Evolutionary conservation across 2,329 filamentous ascomycete genomes (phyloP).

Genomic region (Ceratocystiopsis sp.): DNA sequence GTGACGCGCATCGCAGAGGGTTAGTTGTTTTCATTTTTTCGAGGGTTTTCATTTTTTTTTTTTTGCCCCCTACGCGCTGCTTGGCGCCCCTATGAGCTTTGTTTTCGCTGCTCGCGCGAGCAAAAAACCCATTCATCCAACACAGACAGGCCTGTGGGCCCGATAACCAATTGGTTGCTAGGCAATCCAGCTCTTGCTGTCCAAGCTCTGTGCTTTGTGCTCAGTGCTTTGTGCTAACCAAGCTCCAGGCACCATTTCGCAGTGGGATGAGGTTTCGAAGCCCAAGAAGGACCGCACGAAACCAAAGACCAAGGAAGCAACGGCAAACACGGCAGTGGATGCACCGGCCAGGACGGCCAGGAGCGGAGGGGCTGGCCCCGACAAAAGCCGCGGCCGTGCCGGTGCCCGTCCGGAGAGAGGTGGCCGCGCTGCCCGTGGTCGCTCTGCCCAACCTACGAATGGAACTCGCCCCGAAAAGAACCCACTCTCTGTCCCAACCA

Average conservation of each 20-base stretch:
- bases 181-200: neutral
- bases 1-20: constrained; percentile 69
- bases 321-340: constrained; percentile 31
- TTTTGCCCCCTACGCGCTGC: neutral
- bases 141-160: too few species aligned
- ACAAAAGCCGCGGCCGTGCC: constrained; percentile 44
- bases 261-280: constrained; percentile 74
- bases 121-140: neutral
- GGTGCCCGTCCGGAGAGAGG: constrained; percentile 48
- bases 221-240: neutral
- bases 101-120: too few species aligned
- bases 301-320: constrained; percentile 52
- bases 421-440: constrained; percentile 44
- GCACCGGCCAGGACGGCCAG: constrained; percentile 31
- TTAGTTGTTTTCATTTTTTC: constrained; percentile 19
- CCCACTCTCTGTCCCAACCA: constrained; percentile 47
- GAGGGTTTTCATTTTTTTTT: neutral
- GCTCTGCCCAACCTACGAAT: constrained; percentile 43
- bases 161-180: neutral
- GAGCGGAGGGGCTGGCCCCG: constrained; percentile 43
- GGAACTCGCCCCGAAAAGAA: constrained; percentile 41
- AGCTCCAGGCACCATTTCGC: constrained; percentile 53
- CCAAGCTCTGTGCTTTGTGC: neutral
- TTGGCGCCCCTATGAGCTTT: too few species aligned
- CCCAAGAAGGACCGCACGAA: constrained; percentile 57